A percentile compares a stretch with the other conserved stretches of the same genome.
phyloP scores from a whole-genome alignment of 2,329 filamentous ascomycete genomes.

The Aspergillus sp. region DNA sequence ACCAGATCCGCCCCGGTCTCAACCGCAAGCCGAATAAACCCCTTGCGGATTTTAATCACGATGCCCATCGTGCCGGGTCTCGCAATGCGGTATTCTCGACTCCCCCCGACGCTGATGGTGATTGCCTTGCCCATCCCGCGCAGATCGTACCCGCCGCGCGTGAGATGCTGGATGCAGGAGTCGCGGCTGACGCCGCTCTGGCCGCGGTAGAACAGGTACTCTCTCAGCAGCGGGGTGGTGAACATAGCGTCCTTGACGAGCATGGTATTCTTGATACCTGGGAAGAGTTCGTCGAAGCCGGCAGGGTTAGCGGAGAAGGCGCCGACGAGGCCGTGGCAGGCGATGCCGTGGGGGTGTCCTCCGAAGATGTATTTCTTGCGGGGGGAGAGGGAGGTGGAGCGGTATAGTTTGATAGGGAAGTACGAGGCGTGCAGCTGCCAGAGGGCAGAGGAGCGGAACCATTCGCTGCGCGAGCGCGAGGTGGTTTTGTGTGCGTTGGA shows the following conservation, averaged over 20 bases:
- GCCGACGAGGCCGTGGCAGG: constrained; percentile 78
- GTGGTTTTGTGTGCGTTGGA: constrained; percentile 71
- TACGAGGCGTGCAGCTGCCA: constrained; percentile 83
- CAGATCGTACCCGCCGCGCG: constrained; percentile 66
- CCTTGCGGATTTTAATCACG: constrained; percentile 73
- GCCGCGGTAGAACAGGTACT: constrained; percentile 77
- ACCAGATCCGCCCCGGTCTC: constrained; percentile 80
- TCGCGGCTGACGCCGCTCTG: constrained; percentile 78
- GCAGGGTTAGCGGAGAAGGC: constrained; percentile 79
- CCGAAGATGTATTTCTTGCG: constrained; percentile 84
- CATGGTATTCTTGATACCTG: constrained; percentile 81
- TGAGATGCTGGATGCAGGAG: constrained; percentile 76
- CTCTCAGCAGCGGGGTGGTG: constrained; percentile 77
- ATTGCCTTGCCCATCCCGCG: constrained; percentile 83
- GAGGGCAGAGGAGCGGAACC: constrained; percentile 65
- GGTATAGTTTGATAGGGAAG: constrained; percentile 77
- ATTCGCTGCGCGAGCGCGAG: constrained; percentile 66
- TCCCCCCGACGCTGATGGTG: constrained; percentile 86
- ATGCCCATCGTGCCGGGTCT: constrained; percentile 71
- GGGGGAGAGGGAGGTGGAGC: constrained; percentile 70
- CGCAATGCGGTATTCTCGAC: constrained; percentile 78
- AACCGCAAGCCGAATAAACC: constrained; percentile 85
- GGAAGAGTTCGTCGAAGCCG: constrained; percentile 76
- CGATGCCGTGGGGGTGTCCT: constrained; percentile 88
- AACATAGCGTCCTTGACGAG: constrained; percentile 85